A percentile compares a stretch with the other conserved stretches of the same genome.
Conservation (phyloP, 2,329 filamentous ascomycete species). For the Chaetothyriales sp. region DNA sequence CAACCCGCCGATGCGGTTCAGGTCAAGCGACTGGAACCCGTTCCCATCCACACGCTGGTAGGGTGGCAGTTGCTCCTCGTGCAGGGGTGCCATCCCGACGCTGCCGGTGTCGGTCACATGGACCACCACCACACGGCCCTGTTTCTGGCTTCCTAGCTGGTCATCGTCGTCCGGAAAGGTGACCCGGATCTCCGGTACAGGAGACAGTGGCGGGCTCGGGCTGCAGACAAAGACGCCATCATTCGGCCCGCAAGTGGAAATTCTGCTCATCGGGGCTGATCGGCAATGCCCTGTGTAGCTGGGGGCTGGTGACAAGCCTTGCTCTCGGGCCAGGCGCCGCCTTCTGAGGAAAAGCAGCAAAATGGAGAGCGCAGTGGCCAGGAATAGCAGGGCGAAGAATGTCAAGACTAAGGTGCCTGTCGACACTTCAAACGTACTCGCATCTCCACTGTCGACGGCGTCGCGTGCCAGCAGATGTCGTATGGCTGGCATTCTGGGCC, state of each 20-base stretch:
- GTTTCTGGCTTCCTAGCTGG: conserved; percentile 43
- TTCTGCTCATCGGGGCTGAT: conserved; percentile 43
- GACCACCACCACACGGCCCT: conserved; percentile 79
- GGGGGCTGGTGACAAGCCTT: conserved; percentile 54
- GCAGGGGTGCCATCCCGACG: conserved; percentile 75
- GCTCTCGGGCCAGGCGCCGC: conserved; percentile 40
- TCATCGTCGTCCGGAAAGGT: conserved; percentile 95
- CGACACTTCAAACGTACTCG: not conserved
- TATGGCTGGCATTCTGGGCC: not conserved
- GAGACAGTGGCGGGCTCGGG: conserved; percentile 58
- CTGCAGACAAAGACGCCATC: conserved; percentile 65
- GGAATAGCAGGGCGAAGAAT: conserved; percentile 63
- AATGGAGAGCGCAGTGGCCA: conserved; percentile 54
- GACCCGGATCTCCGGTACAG: conserved; percentile 94
- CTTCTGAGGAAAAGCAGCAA: conserved; percentile 61
- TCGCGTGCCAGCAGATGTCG: not conserved
- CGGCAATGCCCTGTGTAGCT: conserved; percentile 43
- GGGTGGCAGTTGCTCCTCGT: conserved; percentile 61
- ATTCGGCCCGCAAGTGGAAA: conserved; percentile 40
- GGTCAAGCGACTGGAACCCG: conserved; percentile 84
- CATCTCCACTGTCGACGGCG: not conserved
- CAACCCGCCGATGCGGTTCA: conserved; percentile 84
- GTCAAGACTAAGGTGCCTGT: conserved; percentile 67
- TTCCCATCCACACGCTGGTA: conserved; percentile 70
- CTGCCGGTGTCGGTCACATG: conserved; percentile 73